Conservation (phyloP, 176 grass and related monocot genomes). For the Paspalum vaginatum region DNA sequence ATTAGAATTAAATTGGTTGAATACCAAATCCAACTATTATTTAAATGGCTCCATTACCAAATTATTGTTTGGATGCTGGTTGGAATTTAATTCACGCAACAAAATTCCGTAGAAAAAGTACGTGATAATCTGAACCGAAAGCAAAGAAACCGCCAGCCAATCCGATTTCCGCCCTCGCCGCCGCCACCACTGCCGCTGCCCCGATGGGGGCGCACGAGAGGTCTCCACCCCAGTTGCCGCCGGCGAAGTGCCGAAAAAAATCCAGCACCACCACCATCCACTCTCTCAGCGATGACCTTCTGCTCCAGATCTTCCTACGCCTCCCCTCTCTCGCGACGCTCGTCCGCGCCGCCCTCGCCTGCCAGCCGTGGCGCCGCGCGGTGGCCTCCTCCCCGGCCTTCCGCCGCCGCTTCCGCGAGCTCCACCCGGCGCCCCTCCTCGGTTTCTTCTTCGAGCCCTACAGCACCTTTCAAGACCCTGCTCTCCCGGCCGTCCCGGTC, state of each 20-base stretch:
- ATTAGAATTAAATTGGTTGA: too few relatives aligned
- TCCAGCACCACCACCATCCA: background rate
- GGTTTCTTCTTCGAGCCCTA: slow-evolving; percentile 33
- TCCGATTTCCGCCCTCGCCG: too few relatives aligned
- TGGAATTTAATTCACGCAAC: too few relatives aligned
- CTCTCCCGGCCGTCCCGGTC: background rate
- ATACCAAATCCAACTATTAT: too few relatives aligned
- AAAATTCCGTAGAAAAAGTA: too few relatives aligned
- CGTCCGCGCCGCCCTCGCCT: slow-evolving; percentile 40
- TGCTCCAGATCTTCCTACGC: slow-evolving; percentile 24
- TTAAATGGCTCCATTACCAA: too few relatives aligned
- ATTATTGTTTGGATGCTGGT: too few relatives aligned
- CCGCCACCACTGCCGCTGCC: background rate
- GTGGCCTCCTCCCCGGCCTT: slow-evolving; percentile 19
- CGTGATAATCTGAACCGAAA: too few relatives aligned
- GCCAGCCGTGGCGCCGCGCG: slow-evolving; percentile 19
- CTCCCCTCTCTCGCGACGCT: slow-evolving; percentile 45
- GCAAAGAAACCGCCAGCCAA: too few relatives aligned
- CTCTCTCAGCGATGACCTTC: slow-evolving; percentile 5
- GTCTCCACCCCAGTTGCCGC: background rate
- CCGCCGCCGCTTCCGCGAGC: slow-evolving; percentile 15
- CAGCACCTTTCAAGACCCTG: background rate
- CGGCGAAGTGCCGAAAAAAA: background rate
- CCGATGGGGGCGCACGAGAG: background rate
- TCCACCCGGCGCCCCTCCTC: slow-evolving; percentile 23